A percentile compares a stretch with the other conserved stretches of the same genome.
Conservation (phyloP, 2,329 filamentous ascomycete species). For the Periconia sp. region DNA sequence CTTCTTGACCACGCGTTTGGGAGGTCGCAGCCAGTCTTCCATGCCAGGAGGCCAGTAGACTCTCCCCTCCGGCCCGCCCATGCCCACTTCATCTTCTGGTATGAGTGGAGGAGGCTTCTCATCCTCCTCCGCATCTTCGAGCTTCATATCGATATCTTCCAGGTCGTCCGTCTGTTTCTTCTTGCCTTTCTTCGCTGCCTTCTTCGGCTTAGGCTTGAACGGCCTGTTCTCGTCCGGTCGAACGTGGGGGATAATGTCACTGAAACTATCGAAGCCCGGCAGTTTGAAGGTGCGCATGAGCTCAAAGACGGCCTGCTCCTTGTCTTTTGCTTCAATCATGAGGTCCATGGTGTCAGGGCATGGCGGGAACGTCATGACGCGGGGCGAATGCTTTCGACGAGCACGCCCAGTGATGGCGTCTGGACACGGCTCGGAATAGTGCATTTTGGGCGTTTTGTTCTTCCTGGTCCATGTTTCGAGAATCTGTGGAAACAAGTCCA, state of each 20-base stretch:
- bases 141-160: slow-evolving; percentile 42
- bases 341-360: slow-evolving; percentile 84
- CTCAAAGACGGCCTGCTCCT: slow-evolving; percentile 94
- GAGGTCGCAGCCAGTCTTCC: slow-evolving; percentile 86
- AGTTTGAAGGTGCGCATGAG: slow-evolving; percentile 87
- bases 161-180: slow-evolving; percentile 45
- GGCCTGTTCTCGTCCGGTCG: slow-evolving; percentile 73
- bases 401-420: slow-evolving; percentile 77
- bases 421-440: slow-evolving; percentile 82
- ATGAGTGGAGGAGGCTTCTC: slow-evolving; percentile 49
- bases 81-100: slow-evolving; percentile 70
- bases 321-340: slow-evolving; percentile 99
- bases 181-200: slow-evolving; percentile 49
- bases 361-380: slow-evolving; percentile 78
- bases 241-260: slow-evolving; percentile 75
- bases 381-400: slow-evolving; percentile 79
- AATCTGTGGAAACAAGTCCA: slow-evolving; percentile 73
- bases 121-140: slow-evolving; percentile 44
- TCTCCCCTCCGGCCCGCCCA: slow-evolving; percentile 79
- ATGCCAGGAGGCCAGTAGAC: slow-evolving; percentile 91
- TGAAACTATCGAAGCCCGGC: slow-evolving; percentile 74
- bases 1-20: slow-evolving; percentile 68
- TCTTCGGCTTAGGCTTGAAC: slow-evolving; percentile 42
- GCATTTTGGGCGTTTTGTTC: slow-evolving; percentile 90
- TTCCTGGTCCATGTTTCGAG: slow-evolving; percentile 82